These are phyloP conservation scores for Moesziomyces antarcticus DNA, from an alignment of 1,284 basidiomycete genomes.

Conservation along the genomic window DNA sequence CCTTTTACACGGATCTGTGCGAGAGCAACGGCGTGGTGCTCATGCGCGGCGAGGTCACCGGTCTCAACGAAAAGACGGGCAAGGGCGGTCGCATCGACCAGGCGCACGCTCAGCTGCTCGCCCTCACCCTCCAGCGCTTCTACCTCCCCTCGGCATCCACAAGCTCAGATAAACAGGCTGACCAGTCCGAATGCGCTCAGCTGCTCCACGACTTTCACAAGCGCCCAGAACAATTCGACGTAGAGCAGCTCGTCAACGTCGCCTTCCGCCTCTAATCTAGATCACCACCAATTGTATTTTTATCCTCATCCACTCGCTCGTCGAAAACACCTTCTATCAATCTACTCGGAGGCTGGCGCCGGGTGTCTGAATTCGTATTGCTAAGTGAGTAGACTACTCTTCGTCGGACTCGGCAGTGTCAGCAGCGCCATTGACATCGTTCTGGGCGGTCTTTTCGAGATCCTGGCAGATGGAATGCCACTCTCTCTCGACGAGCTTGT, in stretches of 20 bases:
- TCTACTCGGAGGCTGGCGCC: neutral
- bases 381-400: neutral
- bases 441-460: conserved; percentile 1
- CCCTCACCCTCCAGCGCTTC: conserved; percentile 62
- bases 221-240: conserved; percentile 51
- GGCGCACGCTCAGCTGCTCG: conserved; percentile 60
- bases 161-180: conserved; percentile 3
- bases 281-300: neutral
- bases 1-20: conserved; percentile 90
- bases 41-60: conserved; percentile 90
- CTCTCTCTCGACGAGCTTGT: conserved; percentile 30
- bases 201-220: conserved; percentile 60
- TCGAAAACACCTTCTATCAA: neutral
- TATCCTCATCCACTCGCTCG: too few species aligned
- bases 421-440: conserved; percentile 1
- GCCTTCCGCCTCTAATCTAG: conserved; percentile 35
- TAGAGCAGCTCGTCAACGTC: conserved; percentile 55
- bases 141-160: conserved; percentile 46
- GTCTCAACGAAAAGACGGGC: conserved; percentile 64
- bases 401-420: conserved; percentile 1
- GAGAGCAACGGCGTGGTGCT: conserved; percentile 84
- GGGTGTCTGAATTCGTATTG: neutral
- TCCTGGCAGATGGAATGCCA: conserved; percentile 38
- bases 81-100: conserved; percentile 71
- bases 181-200: conserved; percentile 36